Evolutionary conservation across 169 alveolate species (phyloP).

Genomic region (Hepatocystis sp.): DNA sequence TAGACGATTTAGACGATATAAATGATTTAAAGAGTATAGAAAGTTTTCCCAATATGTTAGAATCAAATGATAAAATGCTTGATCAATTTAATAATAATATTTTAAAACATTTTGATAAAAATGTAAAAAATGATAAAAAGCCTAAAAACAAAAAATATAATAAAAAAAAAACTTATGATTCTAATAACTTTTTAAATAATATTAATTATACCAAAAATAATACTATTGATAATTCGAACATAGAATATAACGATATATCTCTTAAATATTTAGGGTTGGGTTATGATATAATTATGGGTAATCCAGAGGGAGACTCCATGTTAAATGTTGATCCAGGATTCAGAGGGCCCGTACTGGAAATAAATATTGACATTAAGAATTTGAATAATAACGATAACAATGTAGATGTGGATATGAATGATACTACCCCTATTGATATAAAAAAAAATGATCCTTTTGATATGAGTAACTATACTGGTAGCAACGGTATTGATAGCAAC

Average conservation of each 20-base stretch:
- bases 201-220: background rate
- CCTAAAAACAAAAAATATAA: no score
- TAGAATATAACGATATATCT: conserved; percentile 7
- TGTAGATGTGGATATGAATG: no score
- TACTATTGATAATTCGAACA: background rate
- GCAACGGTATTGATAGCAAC: background rate
- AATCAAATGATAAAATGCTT: background rate
- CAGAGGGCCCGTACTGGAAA: conserved; percentile 85
- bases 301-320: conserved; percentile 89
- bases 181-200: no score
- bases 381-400: conserved; percentile 2
- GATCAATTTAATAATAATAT: background rate
- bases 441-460: no score
- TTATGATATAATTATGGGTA: conserved; percentile 87
- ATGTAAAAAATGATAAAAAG: no score
- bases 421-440: no score
- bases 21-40: no score
- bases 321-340: conserved; percentile 89
- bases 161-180: no score
- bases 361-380: conserved; percentile 31
- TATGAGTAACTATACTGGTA: background rate
- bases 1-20: background rate
- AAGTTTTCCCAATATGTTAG: background rate
- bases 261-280: conserved; percentile 88
- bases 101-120: no score